Evolutionary conservation across 768 basidiomycete species (phyloP).

Genomic region (Amanita muscaria): DNA sequence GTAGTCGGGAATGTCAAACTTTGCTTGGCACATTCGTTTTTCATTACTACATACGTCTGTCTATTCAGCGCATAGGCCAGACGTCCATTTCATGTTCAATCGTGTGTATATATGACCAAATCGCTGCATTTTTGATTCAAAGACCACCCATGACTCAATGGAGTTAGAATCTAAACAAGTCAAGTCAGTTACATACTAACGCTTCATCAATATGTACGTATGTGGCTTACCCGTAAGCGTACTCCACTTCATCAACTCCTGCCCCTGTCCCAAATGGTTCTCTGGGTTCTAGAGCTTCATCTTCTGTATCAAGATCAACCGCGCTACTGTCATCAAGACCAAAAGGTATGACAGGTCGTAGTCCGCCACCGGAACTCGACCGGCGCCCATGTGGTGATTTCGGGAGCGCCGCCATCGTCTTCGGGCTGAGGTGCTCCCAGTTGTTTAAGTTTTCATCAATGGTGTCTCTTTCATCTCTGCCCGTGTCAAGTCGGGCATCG

Average conservation of each 20-base stretch:
- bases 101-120: too few relatives aligned
- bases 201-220: too few relatives aligned
- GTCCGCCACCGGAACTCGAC: slow-evolving; percentile 74
- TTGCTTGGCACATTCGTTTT: too few relatives aligned
- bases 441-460: slow-evolving; percentile 83
- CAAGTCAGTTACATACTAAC: neutral
- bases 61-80: too few relatives aligned
- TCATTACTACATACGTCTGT: too few relatives aligned
- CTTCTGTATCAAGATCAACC: slow-evolving; percentile 64
- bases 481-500: slow-evolving; percentile 56
- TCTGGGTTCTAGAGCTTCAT: slow-evolving; percentile 63
- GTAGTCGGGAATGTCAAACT: too few relatives aligned
- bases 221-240: slow-evolving; percentile 67
- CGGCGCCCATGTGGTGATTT: slow-evolving; percentile 86
- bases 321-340: slow-evolving; percentile 73
- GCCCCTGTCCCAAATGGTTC: slow-evolving; percentile 71
- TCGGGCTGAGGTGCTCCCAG: slow-evolving; percentile 99
- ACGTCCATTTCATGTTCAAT: too few relatives aligned
- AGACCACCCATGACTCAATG: too few relatives aligned
- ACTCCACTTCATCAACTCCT: slow-evolving; percentile 86
- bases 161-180: slow-evolving; percentile 3
- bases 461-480: slow-evolving; percentile 52
- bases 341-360: slow-evolving; percentile 71
- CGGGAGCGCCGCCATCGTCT: slow-evolving; percentile 87
- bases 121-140: too few relatives aligned